These are phyloP conservation scores for Sugiyamaella xylanicola DNA, from an alignment of 1,139 yeast genomes.

Conservation along the genomic window DNA sequence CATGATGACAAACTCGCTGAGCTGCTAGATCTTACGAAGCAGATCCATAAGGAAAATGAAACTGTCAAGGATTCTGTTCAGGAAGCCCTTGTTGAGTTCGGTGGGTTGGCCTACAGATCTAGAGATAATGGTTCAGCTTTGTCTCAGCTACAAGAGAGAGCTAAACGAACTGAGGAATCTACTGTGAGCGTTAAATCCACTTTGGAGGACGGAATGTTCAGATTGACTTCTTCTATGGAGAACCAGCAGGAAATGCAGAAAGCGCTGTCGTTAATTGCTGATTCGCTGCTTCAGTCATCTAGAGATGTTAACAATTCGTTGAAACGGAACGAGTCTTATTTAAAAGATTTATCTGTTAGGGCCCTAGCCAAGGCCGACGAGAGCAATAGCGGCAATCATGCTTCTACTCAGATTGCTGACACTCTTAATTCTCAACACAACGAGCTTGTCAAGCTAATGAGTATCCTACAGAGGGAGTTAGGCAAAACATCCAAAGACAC, in stretches of 20 bases:
- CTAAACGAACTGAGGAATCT: slow-evolving; percentile 29
- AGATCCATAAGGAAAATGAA: slow-evolving; percentile 36
- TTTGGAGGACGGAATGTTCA: slow-evolving; percentile 29
- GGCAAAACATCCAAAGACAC: slow-evolving; percentile 4
- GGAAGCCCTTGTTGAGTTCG: slow-evolving; percentile 47
- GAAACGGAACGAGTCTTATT: slow-evolving; percentile 26
- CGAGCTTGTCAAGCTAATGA: slow-evolving; percentile 12
- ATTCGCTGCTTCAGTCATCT: slow-evolving; percentile 33
- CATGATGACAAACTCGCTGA: slow-evolving; percentile 39
- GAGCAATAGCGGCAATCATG: too few relatives aligned
- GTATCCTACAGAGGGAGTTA: slow-evolving; percentile 4
- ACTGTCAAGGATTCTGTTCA: slow-evolving; percentile 44
- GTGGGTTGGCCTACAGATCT: slow-evolving; percentile 46
- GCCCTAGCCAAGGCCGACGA: too few relatives aligned
- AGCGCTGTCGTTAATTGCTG: slow-evolving; percentile 31
- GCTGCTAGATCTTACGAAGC: slow-evolving; percentile 37
- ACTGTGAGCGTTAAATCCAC: slow-evolving; percentile 26
- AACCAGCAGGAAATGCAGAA: slow-evolving; percentile 32
- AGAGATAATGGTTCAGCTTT: slow-evolving; percentile 49
- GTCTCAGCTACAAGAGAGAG: slow-evolving; percentile 38
- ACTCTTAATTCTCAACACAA: slow-evolving; percentile 5
- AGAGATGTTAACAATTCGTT: slow-evolving; percentile 26
- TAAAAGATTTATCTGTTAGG: slow-evolving; percentile 20
- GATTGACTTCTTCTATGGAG: slow-evolving; percentile 29
- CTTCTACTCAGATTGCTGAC: neutral